Base-by-base conservation (phyloP, 2,329 filamentous ascomycete species). In the Stagonosporopsis chrysanthemi region DNA sequence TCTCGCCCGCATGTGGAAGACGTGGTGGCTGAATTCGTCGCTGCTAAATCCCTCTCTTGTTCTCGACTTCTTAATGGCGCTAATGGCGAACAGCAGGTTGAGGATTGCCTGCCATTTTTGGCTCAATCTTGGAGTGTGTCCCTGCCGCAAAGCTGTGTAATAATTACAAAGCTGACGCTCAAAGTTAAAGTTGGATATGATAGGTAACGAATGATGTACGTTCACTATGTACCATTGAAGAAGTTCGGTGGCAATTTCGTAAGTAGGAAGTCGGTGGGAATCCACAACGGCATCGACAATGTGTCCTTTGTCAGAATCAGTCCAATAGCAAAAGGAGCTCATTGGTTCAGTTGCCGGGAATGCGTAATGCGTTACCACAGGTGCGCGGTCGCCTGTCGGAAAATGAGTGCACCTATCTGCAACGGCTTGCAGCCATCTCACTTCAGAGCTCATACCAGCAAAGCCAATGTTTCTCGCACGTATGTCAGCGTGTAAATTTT, bases 11-110 rank as follows among this genome's bases (percentile, higher is more conserved):
- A 72, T 68, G 52, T 78, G 77, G 52, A 78, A 79, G 6, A 75
- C 50, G 15, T 71, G 43, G 51, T 78, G 75, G 43, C 77, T 75
- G 31, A 52, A 58, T 23, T 71, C 63, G 12, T 69, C 4, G n/a
- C 6, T 38, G n/a, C n/a, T n/a, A 19, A 11, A 31, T 2, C 3
- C 29, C 29, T 12, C 11, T 11, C n/a, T 38, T 9, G n/a, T 19
- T 35, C 72, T 62, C 15, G 63, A 60, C 19, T 77, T 72, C 50
- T 72, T 74, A 28, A 14, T 31, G 4, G 77, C 71, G 3, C 72
- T 76, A 23, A 80, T 75, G 6, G 78, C 78, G 54, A 80, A 78
- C 3, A 80, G 69, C 26, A 79, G 53, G 40, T 80, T 78, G 50
- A 79, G 36, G 19, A 76, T 77, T 8, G 72, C 74, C 29, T 74